Conservation (phyloP, 164 flowering plant species). For the Tetrastigma voinierianum region DNA sequence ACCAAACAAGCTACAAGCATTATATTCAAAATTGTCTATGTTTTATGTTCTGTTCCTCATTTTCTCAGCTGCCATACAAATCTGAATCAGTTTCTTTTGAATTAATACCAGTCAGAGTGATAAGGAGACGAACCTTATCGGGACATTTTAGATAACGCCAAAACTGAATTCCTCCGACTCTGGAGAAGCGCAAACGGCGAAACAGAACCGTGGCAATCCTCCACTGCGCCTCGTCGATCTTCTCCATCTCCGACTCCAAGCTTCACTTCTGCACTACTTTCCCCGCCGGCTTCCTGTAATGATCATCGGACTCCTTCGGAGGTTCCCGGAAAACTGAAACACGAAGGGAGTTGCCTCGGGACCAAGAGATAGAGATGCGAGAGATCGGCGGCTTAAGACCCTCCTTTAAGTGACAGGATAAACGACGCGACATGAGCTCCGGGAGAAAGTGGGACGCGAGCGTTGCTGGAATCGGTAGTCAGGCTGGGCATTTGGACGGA, state of each 20-base stretch:
- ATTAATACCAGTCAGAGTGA: constrained; percentile 51
- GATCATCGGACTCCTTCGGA: constrained; percentile 6
- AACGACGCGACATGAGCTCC: constrained; percentile 31
- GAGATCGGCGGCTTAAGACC: constrained; percentile 58
- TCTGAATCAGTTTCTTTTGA: no score
- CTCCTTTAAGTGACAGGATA: constrained; percentile 67
- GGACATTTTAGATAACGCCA: constrained; percentile 41
- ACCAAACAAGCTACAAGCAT: no score
- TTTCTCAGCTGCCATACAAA: no score
- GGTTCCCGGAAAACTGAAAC: constrained; percentile 49
- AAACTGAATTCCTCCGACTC: constrained; percentile 54
- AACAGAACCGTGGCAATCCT: constrained; percentile 79
- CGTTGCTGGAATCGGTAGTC: constrained; percentile 38
- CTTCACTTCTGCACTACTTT: constrained; percentile 81
- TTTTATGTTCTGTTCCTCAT: no score
- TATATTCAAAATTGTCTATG: no score
- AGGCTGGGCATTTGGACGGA: constrained; percentile 59
- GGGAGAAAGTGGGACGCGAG: constrained; percentile 44
- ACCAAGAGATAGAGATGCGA: constrained; percentile 81
- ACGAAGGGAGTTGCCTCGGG: constrained; percentile 78
- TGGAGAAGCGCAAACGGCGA: constrained; percentile 87
- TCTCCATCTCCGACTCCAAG: constrained; percentile 51
- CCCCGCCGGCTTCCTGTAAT: constrained; percentile 53
- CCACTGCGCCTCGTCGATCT: constrained; percentile 52
- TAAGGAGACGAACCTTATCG: constrained; percentile 30